Percentiles rank a stretch among this genome's conserved stretches.
These are phyloP conservation scores for Lecanicillium sp. DNA, from an alignment of 2,329 filamentous ascomycete species.

Conservation along the genomic window DNA sequence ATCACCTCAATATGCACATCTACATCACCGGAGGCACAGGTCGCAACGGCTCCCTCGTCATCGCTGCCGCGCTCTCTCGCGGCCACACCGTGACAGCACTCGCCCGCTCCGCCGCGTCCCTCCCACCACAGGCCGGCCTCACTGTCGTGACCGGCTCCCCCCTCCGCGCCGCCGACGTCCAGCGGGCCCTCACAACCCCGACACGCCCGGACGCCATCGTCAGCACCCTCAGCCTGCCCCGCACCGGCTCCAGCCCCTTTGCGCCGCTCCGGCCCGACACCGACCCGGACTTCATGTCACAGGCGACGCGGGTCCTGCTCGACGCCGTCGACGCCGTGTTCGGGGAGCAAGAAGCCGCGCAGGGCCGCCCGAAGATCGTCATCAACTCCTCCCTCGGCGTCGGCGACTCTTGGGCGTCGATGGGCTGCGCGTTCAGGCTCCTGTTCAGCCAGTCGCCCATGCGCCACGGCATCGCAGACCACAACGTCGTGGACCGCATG, in stretches of 20 bases:
- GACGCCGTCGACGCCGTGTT: slow-evolving; percentile 30
- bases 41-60: slow-evolving; percentile 38
- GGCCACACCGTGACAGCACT: slow-evolving; percentile 41
- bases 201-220: slow-evolving; percentile 33
- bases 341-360: neutral
- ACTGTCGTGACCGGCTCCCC: slow-evolving; percentile 34
- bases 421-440: slow-evolving; percentile 35
- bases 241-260: slow-evolving; percentile 42
- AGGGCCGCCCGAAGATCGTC: slow-evolving; percentile 35
- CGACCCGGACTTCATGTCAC: slow-evolving; percentile 40
- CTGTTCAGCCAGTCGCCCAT: slow-evolving; percentile 42
- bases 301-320: slow-evolving; percentile 32
- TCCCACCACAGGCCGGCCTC: slow-evolving; percentile 27
- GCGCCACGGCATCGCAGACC: slow-evolving; percentile 40
- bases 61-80: slow-evolving; percentile 32
- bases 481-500: slow-evolving; percentile 38
- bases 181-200: slow-evolving; percentile 26
- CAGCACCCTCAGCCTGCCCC: slow-evolving; percentile 42
- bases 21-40: slow-evolving; percentile 43
- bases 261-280: slow-evolving; percentile 31
- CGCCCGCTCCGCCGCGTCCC: slow-evolving; percentile 32
- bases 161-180: slow-evolving; percentile 30
- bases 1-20: slow-evolving; percentile 31
- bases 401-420: slow-evolving; percentile 36
- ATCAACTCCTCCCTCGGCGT: slow-evolving; percentile 46